Evolutionary conservation across 2,329 filamentous ascomycete genomes (phyloP), one percentile per base, ranked within the genome.

Genomic region (Trichoderma aggressivum): DNA sequence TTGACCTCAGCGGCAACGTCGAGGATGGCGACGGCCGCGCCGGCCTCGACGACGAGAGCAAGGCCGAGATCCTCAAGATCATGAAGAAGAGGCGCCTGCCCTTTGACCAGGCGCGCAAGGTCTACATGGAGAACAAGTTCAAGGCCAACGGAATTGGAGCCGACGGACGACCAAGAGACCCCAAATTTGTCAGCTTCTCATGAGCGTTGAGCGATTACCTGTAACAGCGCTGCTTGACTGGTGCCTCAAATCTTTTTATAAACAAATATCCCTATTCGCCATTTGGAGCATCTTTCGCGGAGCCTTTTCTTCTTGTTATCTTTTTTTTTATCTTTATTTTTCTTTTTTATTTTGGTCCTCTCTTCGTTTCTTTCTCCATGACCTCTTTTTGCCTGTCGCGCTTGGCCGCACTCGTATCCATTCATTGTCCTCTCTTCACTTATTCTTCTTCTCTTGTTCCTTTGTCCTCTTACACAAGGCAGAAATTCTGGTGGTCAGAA

Each of bases 161-260:
- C 6, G 96, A 99, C 81, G 96, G 96, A 5, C 84, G 91, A 76
- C 96, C 96, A 73, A 88, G 90, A 79, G 95, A 98, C 84, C 94
- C 94, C 73, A 98, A 98, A 84, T 97, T 97, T 79, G 94, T 98
- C 72, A 97, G 93, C 79, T 98, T 98, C 82, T 84, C 82, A 59
- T 83, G 74, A 80, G 12, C 2, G 12, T 5, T 5, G 16, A 50
- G 36, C 60, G 32, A 56, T n/a, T 55, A 28, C 16, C 24, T 50
- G 10, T 24, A 32, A 32, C 39, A 18, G 30, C 50, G 50, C 34
- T 58, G 50, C 10, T 43, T 21, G 16, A 32, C 28, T 66, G 21
- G 26, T 26, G 30, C 50, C 39, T 50, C 55, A 7, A 16, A 36
- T 21, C 10, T 34, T 50, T 21, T 24, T 28, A 28, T 12, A 34